These are phyloP conservation scores for Theobroma grandiflorum DNA, from an alignment of 441 rosid species.

Conservation along the genomic window DNA sequence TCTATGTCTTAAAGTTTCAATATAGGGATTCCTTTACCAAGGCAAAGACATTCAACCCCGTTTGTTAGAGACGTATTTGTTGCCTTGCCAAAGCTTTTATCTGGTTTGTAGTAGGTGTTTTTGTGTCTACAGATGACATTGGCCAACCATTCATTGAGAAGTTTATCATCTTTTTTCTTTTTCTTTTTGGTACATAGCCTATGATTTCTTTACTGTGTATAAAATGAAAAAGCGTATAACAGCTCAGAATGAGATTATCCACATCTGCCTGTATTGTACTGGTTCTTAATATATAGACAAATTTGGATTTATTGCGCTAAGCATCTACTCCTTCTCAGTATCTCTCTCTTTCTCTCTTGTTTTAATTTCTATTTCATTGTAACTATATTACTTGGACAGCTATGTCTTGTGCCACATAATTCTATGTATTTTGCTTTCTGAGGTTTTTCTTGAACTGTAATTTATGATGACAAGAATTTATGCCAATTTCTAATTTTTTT, in stretches of 20 bases:
- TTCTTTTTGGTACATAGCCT: neutral
- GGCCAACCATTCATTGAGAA: neutral
- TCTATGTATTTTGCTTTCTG: neutral
- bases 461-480: neutral
- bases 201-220: neutral
- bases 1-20: neutral
- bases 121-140: neutral
- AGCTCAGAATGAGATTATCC: neutral
- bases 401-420: neutral
- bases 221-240: neutral
- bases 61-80: neutral
- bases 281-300: neutral
- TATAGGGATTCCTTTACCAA: neutral
- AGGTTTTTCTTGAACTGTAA: neutral
- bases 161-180: neutral
- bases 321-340: neutral
- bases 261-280: neutral
- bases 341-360: neutral
- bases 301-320: neutral
- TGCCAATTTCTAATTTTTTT: conserved; percentile 2
- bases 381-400: neutral
- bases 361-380: neutral
- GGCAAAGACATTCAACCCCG: neutral
- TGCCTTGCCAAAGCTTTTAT: conserved; percentile 1
- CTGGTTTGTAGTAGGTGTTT: neutral